phyloP scores from a whole-genome alignment of 2,329 filamentous ascomycete genomes.

The Xylaria sp. region DNA sequence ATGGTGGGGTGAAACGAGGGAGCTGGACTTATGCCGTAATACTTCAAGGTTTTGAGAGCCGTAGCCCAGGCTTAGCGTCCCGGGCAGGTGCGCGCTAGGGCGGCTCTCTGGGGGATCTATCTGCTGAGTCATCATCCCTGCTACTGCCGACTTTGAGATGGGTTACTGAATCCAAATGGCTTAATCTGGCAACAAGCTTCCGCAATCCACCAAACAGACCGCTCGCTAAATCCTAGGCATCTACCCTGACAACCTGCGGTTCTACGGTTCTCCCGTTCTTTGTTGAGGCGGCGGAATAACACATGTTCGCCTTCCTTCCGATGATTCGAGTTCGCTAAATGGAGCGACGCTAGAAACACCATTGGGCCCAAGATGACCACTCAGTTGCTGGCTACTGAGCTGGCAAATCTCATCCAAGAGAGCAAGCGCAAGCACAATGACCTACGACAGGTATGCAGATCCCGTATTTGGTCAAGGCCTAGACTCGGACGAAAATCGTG shows the following conservation, averaged over 20 bases:
- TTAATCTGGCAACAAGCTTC: slow-evolving; percentile 49
- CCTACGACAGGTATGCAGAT: slow-evolving; percentile 74
- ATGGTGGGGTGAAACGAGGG: slow-evolving; percentile 43
- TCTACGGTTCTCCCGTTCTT: background rate
- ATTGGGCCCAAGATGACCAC: slow-evolving; percentile 77
- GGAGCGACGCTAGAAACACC: slow-evolving; percentile 38
- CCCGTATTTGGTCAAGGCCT: background rate
- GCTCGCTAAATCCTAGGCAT: slow-evolving; percentile 4
- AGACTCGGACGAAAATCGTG: background rate
- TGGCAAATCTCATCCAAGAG: slow-evolving; percentile 91
- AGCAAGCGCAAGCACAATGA: slow-evolving; percentile 95
- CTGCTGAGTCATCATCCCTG: slow-evolving; percentile 13
- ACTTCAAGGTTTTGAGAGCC: background rate
- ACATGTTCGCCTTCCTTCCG: background rate
- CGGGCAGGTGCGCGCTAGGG: slow-evolving; percentile 1
- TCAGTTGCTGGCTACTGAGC: slow-evolving; percentile 87
- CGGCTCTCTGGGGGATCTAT: background rate
- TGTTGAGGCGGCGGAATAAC: background rate
- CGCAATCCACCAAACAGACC: slow-evolving; percentile 20
- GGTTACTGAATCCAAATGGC: slow-evolving; percentile 10
- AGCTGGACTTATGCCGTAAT: slow-evolving; percentile 11
- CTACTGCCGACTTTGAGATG: background rate
- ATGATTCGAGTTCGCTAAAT: slow-evolving; percentile 22
- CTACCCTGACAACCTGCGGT: background rate
- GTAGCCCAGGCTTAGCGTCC: background rate